Conservation (phyloP, 768 basidiomycete species). For the Termitomyces sp. region DNA sequence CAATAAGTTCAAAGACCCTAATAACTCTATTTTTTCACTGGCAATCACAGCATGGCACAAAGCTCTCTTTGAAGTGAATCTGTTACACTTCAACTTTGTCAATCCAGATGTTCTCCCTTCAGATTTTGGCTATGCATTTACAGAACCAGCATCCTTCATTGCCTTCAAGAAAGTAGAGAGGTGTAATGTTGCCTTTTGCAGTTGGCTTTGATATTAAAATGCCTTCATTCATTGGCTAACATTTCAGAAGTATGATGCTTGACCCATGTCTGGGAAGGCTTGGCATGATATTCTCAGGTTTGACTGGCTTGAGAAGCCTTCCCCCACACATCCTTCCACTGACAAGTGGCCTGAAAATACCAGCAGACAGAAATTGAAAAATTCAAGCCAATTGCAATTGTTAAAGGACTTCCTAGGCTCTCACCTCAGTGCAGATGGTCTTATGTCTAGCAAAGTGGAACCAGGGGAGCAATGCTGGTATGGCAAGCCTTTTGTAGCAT, state of each 20-base stretch:
- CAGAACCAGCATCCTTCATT: slow-evolving; percentile 5
- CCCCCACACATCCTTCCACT: neutral
- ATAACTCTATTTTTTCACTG: slow-evolving; percentile 1
- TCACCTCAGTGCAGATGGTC: neutral
- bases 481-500: neutral
- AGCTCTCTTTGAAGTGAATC: neutral
- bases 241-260: neutral
- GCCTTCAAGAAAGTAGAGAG: neutral
- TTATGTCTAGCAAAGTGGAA: neutral
- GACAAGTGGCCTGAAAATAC: neutral
- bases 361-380: neutral
- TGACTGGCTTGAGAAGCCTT: neutral
- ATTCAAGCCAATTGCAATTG: neutral
- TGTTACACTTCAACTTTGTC: neutral
- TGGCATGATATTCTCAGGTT: slow-evolving; percentile 7
- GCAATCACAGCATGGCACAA: slow-evolving; percentile 7
- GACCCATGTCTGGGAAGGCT: slow-evolving; percentile 8
- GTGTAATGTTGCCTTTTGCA: neutral
- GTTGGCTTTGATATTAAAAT: slow-evolving; percentile 5
- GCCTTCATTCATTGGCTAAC: slow-evolving; percentile 6
- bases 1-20: slow-evolving; percentile 13
- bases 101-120: neutral
- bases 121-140: slow-evolving; percentile 6
- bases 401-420: slow-evolving; percentile 8
- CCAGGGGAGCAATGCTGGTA: neutral